A percentile compares a stretch with the other conserved stretches of the same genome.
These are phyloP conservation scores for Dillenia suffruticosa DNA, from an alignment of 164 flowering plant species.

Conservation along the genomic window DNA sequence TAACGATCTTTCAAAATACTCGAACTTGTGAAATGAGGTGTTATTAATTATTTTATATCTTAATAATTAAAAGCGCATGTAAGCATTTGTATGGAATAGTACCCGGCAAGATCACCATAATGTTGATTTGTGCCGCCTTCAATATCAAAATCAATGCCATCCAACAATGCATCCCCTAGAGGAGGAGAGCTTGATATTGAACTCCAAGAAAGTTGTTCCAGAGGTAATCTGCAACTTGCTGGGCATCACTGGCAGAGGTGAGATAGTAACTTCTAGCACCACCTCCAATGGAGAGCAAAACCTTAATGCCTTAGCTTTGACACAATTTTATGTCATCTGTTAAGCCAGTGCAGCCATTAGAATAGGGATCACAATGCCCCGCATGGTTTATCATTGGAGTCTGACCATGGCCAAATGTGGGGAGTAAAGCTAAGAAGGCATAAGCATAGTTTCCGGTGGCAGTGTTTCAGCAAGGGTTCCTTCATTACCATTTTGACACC, in stretches of 20 bases:
- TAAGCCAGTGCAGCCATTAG: neutral
- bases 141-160: conserved; percentile 8
- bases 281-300: conserved; percentile 27
- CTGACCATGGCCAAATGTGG: conserved; percentile 16
- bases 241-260: conserved; percentile 18
- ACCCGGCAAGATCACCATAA: conserved; percentile 8
- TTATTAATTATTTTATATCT: too few relatives aligned
- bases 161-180: conserved; percentile 19
- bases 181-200: conserved; percentile 8
- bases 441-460: neutral
- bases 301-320: conserved; percentile 23
- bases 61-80: too few relatives aligned
- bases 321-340: conserved; percentile 10
- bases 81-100: neutral
- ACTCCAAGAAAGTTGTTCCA: conserved; percentile 28
- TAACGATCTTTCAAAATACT: too few relatives aligned
- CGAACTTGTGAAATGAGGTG: too few relatives aligned
- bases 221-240: conserved; percentile 15
- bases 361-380: conserved; percentile 15
- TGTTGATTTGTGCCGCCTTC: neutral
- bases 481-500: conserved; percentile 2
- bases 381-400: conserved; percentile 18
- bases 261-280: conserved; percentile 9
- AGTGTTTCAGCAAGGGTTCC: conserved; percentile 2
- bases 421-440: conserved; percentile 8